Evolutionary conservation across 371 early-diverging fungal species (phyloP).

Genomic region (Mortierella sp.): DNA sequence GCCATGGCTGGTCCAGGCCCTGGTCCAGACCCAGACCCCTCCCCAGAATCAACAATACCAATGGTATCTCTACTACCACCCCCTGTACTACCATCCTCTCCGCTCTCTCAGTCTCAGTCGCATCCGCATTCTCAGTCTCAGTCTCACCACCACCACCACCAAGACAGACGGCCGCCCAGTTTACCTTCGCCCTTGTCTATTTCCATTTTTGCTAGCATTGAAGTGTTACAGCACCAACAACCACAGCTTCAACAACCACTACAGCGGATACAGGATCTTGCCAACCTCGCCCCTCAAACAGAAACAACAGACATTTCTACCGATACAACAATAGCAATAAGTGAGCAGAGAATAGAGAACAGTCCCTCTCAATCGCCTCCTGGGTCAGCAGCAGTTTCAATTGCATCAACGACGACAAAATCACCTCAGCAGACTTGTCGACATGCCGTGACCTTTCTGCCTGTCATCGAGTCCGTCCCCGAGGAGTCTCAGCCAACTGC

Average conservation of each 20-base stretch:
- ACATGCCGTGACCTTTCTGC: slow-evolving; percentile 9
- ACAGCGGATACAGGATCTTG: background rate
- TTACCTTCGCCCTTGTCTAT: background rate
- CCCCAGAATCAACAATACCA: background rate
- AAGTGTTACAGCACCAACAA: background rate
- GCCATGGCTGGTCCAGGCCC: background rate
- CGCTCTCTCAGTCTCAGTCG: background rate
- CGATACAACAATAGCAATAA: background rate
- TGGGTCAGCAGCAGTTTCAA: background rate
- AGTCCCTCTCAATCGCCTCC: background rate
- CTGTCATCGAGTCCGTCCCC: slow-evolving; percentile 28
- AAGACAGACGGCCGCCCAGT: background rate
- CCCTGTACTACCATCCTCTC: background rate
- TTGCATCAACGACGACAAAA: background rate
- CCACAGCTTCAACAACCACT: background rate
- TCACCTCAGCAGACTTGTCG: slow-evolving; percentile 9
- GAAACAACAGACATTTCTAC: background rate
- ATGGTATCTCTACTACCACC: background rate
- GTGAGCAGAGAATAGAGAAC: background rate
- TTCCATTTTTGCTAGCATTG: background rate
- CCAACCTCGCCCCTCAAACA: background rate
- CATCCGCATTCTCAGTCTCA: background rate
- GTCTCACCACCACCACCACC: background rate
- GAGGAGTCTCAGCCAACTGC: slow-evolving; percentile 14
- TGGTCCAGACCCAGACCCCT: background rate